Evolutionary conservation across 106 monocot genomes (phyloP), one percentile per base, ranked within the genome.

Genomic region (Hemerocallis citrina): DNA sequence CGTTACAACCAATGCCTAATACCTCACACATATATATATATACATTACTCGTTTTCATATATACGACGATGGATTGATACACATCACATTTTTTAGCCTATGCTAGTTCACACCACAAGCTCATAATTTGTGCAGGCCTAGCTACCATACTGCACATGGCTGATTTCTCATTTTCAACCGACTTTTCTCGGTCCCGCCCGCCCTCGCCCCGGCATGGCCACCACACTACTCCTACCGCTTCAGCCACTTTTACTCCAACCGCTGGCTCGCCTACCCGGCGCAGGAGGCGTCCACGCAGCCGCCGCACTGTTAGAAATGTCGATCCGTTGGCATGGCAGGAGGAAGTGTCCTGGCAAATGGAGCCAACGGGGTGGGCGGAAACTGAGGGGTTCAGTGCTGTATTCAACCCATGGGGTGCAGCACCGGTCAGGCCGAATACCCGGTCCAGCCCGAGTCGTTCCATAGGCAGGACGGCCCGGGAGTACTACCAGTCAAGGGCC

Each of bases 311-410:
- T n/a, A n/a, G n/a, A n/a, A n/a, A 44, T 1, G 7, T 40, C 13
- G 8, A 21, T 43, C 23, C 46, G 10, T 24, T 46, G 41, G 36
- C 72, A 1, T 68, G 72, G 73, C 73, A 69, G 57, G 58, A 32
- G 27, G 74, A 70, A 6, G 58, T 70, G n/a, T 79, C 79, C 1
- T 79, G 79, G 79, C 74, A 70, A 48, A 35, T 64, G 30, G 69
- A 74, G 45, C 64, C 74, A n/a, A 38, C 21, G 9, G 59, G 65
- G 0, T 72, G 72, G 72, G 46, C 21, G 21, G 64, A 66, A 15
- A 30, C 59, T 15, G 41, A 29, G 1, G 79, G 79, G 20, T 55
- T 79, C 29, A 74, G 69, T 1, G 74, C 74, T 0, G 79, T 65
- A 22, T 38, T 70, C 24, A 61, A 30, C 65, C 79, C 79, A 8